Base-by-base conservation (phyloP, 805 yeast genomes). In the Kodamaea jinghongensis region DNA sequence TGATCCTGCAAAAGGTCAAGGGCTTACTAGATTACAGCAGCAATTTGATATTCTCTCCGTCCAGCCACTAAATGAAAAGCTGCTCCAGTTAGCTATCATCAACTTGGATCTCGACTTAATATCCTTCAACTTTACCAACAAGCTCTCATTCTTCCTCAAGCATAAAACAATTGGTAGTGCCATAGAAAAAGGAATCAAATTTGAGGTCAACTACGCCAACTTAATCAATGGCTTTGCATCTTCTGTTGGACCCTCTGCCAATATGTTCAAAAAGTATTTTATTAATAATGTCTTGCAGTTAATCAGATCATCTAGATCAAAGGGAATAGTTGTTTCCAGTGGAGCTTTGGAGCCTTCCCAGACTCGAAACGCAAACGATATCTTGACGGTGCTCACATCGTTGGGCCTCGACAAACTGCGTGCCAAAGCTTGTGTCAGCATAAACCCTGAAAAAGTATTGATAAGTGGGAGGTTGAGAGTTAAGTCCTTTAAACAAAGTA, bases 141-240 rank as follows among this genome's bases (percentile, higher is more conserved):
- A 86, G 42, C 61, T 88, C 34, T 91, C 95, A 0, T 81, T 78
- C 46, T 86, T 80, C 56, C 65, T 93, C 48, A 84, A 84, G 51
- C 96, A 89, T 63, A 88, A 89, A 51, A 79, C 87, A 1, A 72
- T 88, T 6, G 85, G 96, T 31, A 79, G 88, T 30, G 96, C 95
- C 1, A 71, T 86, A 3, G 83, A 82, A 13, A 76, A 88, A 36
- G 98, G 98, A 2, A 75, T 88, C 17, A 79, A 79, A 48, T 76
- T 93, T 47, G 99, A 93, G 56, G 73, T 93, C 6, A 73, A 78
- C 33, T 91, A 91, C 61, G 58, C 75, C 6, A 67, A 77, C 23
- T 69, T 81, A 31, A 60, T 84, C 27, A 61, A 65, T 4, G 73
- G 62, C 8, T 47, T 61, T 6, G 61, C 60, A 4, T 31, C 41